phyloP scores from a whole-genome alignment of 495 filamentous ascomycete genomes.

The Aspergillus avenaceus region DNA sequence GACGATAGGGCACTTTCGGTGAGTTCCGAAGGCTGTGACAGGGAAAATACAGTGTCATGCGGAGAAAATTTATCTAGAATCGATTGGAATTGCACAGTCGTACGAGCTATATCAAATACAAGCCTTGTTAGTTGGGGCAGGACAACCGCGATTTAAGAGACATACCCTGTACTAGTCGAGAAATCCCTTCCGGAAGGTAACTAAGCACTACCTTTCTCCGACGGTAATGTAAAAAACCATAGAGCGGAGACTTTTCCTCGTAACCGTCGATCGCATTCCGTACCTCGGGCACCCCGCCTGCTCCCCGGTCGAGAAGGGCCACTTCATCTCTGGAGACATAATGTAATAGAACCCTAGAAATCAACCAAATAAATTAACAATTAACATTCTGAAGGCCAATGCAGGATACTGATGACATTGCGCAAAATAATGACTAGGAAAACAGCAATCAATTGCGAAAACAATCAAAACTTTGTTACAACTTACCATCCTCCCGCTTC shows the following conservation, averaged over 20 bases:
- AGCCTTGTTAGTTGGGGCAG: neutral
- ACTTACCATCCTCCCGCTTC: conserved; percentile 96
- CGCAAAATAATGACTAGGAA: neutral
- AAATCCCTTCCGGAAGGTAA: conserved; percentile 86
- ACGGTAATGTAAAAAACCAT: conserved; percentile 86
- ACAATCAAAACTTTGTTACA: too few relatives aligned
- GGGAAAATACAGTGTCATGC: conserved; percentile 76
- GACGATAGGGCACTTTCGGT: conserved; percentile 83
- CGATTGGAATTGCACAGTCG: conserved; percentile 88
- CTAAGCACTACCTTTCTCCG: conserved; percentile 88
- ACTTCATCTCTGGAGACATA: conserved; percentile 88
- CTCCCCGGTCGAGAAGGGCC: conserved; percentile 71
- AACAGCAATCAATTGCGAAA: neutral
- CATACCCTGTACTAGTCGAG: conserved; percentile 85
- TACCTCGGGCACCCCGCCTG: conserved; percentile 79
- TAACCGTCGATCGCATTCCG: conserved; percentile 73
- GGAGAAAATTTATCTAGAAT: conserved; percentile 82
- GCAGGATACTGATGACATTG: too few relatives aligned
- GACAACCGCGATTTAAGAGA: conserved; percentile 6
- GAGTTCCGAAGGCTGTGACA: conserved; percentile 70
- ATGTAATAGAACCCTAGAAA: conserved; percentile 91
- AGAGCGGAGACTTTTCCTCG: conserved; percentile 79
- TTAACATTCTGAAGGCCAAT: too few relatives aligned
- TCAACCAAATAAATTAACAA: too few relatives aligned
- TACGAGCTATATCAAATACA: conserved; percentile 59